Base-by-base conservation (phyloP, 140 eudicot genomes). In the Flaveria floridana region DNA sequence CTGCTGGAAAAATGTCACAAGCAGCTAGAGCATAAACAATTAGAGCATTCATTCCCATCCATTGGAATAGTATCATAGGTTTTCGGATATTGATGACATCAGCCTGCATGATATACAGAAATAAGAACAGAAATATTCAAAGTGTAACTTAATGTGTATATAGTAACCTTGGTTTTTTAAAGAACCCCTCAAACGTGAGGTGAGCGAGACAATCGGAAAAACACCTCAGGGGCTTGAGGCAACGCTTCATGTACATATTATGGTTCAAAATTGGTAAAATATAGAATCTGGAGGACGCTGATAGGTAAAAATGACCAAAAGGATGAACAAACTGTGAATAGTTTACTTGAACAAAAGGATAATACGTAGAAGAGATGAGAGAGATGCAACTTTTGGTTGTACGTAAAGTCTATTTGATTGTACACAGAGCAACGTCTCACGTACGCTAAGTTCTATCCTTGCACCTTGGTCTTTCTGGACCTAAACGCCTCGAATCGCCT, bases 1-100 rank as follows among this genome's bases (percentile, higher is more conserved):
- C 85, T 73, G 84, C 93, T 68, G 98, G 85, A 69, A 92, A 90
- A 10, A 92, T 66, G 79, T 92, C 95, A 62, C 95, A 89, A 53
- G 98, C 98, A 78, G 87, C 96, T 78, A 92, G 84, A 81, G 93
- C 97, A 82, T 89, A 93, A 18, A 93, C 84, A 56, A 88, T 69
- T 28, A 92, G 96, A 65, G 98, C 98, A 80, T 92, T 92, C 95
- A 92, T 84, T 77, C 98, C 98, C 91, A 92, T 86, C 96, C 96
- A 92, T 34, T 92, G 87, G 28, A 92, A 84, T 57, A 89, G 14
- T 4, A 78, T n/a, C 21, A 53, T 72, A 7, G 97, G 96, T 71
- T 86, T 90, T 75, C 58, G 75, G 68, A 90, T 74, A 67, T 74
- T 68, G 66, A 83, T 82, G 39, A 88, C 82, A 88, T 93, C 98